Base-by-base conservation (phyloP, 192 early-diverging fungal genomes). In the Pilaira anomala region DNA sequence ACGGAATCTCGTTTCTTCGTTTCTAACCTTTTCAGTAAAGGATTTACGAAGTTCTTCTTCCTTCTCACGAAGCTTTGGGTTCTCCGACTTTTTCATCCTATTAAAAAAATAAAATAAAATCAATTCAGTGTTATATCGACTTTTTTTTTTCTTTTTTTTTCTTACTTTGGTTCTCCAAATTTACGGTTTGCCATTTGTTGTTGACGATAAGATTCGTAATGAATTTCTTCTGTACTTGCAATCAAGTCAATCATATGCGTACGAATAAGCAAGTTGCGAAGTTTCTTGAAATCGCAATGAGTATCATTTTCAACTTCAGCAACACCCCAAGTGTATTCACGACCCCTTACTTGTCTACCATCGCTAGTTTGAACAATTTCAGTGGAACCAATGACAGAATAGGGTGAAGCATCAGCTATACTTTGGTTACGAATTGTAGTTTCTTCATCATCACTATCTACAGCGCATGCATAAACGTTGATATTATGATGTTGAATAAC, bases 171-270 rank as follows among this genome's bases (percentile, higher is more conserved):
- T 86, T 84, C 92, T 69, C 90, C 90, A 82, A 85, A 92, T 81
- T 86, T 89, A 87, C 84, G 95, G 11, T 91, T 85, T 63, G 93
- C 87, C 84, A 99, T 88, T 76, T 94, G 93, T 28, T 77, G 76
- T 52, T 89, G 82, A 50, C 97, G 86, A 76, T 93, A 96, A 67
- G 83, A 87, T 73, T 99, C 97, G 74, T 96, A 99, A 76, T 99
- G 97, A 28, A 78, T 74, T 60, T 99, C 95, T 79, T 99, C 93
- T 39, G 97, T 98, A 25, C 88, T 88, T 21, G 81, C 78, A 66
- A 99, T 93, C 49, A 99, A 82, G 66, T 98, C 96, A 58, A 96
- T 82, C 97, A 99, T 96, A 72, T 99, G 96, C 13, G 93, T 93
- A 64, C 91, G 85, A 63, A 91, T 79, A n/a, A 93, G 73, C 80